A percentile compares a stretch with the other conserved stretches of the same genome.
Conservation (phyloP, 179 eudicot species). For the Heliamphora pulchella region DNA sequence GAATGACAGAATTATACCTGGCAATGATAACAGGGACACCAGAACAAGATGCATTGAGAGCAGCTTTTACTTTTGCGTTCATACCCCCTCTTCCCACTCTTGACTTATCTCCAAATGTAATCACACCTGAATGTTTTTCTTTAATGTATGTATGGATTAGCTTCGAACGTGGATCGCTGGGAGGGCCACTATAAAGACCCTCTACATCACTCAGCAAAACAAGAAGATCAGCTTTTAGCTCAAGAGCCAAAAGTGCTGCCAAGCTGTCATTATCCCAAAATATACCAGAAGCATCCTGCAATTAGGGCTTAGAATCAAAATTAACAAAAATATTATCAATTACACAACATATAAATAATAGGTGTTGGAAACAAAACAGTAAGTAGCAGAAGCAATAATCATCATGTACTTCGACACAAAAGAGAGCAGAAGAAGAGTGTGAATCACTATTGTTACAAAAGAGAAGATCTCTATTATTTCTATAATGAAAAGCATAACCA, state of each 20-base stretch:
- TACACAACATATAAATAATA: conserved; percentile 2
- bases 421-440: not conserved
- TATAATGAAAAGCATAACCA: too few species aligned
- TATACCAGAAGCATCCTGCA: conserved; percentile 44
- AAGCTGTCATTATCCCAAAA: conserved; percentile 49
- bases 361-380: not conserved
- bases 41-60: conserved; percentile 58
- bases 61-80: conserved; percentile 84
- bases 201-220: conserved; percentile 79
- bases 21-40: conserved; percentile 74
- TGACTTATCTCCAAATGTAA: conserved; percentile 79
- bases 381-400: not conserved
- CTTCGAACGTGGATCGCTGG: conserved; percentile 75
- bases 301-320: conserved; percentile 7
- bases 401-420: not conserved
- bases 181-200: conserved; percentile 86
- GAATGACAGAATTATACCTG: conserved; percentile 36
- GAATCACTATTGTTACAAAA: too few species aligned
- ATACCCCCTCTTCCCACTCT: conserved; percentile 92
- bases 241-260: conserved; percentile 40
- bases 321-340: not conserved
- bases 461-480: too few species aligned
- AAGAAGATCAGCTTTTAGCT: conserved; percentile 41
- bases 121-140: conserved; percentile 63
- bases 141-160: conserved; percentile 69